These are phyloP conservation scores for Spinellus fusiger DNA, from an alignment of 192 early-diverging fungal genomes.

Conservation along the genomic window DNA sequence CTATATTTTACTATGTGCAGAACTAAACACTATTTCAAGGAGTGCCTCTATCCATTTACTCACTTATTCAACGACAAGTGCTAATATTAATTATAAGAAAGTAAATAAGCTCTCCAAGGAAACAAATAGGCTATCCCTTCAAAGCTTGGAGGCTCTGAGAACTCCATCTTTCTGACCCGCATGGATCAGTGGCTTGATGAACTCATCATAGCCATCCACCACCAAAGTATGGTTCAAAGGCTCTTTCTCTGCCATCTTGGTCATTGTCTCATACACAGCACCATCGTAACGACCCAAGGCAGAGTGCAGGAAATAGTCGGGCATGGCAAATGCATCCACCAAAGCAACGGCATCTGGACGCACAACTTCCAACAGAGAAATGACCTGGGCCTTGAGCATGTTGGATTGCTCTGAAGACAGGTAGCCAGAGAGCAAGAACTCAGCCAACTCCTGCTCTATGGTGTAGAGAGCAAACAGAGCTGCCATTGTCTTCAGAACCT, in stretches of 20 bases:
- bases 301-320: constrained; percentile 72
- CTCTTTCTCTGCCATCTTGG: constrained; percentile 67
- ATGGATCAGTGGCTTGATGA: constrained; percentile 28
- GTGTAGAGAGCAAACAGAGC: constrained; percentile 54
- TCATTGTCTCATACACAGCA: constrained; percentile 72
- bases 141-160: constrained; percentile 15
- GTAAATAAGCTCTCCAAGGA: too few species aligned
- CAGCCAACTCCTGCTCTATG: constrained; percentile 65
- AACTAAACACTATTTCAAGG: too few species aligned
- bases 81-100: too few species aligned
- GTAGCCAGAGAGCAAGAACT: constrained; percentile 53
- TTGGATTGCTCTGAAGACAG: constrained; percentile 43
- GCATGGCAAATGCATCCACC: constrained; percentile 73
- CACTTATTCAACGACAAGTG: too few species aligned
- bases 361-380: constrained; percentile 53
- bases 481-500: constrained; percentile 41
- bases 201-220: constrained; percentile 50
- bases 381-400: constrained; percentile 45
- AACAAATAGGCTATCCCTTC: too few species aligned
- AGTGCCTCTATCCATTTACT: too few species aligned
- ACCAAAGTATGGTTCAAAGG: constrained; percentile 68
- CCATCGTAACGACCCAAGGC: constrained; percentile 74
- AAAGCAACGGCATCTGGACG: constrained; percentile 72
- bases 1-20: too few species aligned
- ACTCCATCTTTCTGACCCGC: constrained; percentile 14